Base-by-base conservation (phyloP, 179 eudicot genomes). In the Camellia oleifera region DNA sequence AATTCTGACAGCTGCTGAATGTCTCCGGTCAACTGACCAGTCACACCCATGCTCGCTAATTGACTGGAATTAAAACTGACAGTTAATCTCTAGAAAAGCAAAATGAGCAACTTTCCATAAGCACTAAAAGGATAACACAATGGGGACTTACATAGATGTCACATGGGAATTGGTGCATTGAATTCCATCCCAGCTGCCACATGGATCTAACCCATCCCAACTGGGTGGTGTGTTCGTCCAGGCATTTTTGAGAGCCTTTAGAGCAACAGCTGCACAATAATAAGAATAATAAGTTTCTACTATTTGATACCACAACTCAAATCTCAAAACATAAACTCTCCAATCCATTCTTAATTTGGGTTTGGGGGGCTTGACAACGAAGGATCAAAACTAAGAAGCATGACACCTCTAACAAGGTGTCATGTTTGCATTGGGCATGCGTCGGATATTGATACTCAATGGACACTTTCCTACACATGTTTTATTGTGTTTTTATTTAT, bases 131-230 rank as follows among this genome's bases (percentile, higher is more conserved):
- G 13, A 14, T 26, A 26, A 42, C 52, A 11, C 42, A 48, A 12
- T 4, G 45, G 74, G 42, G 48, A 79, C 88, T 86, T 81, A 92
- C 98, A 93, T 84, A 7, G 92, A 81, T 7, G 87, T 87, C 46
- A 93, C 88, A 14, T 91, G 89, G 23, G 87, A 61, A 71, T 82
- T 82, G 14, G 8, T 84, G 82, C 98, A 93, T 20, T 10, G 45
- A 75, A 93, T 86, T 76, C 98, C 98, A 13, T 83, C 93, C 98
- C 98, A 93, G 32, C 56, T 61, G 11, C 73, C 85, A 78, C 89
- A 87, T 15, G 89, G 89, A 72, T 87, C 87, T 0, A 81, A 32
- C 5, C 81, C 83, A 20, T 0, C 46, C 89, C 89, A 87, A 75
- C 52, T 80, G 53, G 82, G 81, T 17, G 87, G 87, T 3, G 50